These are phyloP conservation scores for Filosporella fistucella DNA, from an alignment of 495 filamentous ascomycete species.

Conservation along the genomic window DNA sequence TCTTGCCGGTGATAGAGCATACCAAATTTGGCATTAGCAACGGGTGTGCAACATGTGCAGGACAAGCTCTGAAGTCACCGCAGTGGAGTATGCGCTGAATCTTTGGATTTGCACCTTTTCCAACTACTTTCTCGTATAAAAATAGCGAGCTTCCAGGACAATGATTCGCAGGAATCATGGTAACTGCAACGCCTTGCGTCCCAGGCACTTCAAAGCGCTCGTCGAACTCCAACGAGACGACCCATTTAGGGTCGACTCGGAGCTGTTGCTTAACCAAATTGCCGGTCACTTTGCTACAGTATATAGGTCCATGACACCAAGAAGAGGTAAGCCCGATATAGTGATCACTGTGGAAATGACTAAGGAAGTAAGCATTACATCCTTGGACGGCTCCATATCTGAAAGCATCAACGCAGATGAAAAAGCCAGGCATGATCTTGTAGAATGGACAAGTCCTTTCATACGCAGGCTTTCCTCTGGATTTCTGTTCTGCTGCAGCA, in stretches of 20 bases:
- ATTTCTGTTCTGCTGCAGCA: conserved; percentile 69
- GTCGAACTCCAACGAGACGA: conserved; percentile 85
- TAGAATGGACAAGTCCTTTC: conserved; percentile 94
- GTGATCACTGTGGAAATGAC: conserved; percentile 97
- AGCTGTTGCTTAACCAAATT: conserved; percentile 87
- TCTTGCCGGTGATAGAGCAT: conserved; percentile 62
- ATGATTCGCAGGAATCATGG: conserved; percentile 95
- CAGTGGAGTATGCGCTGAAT: conserved; percentile 85
- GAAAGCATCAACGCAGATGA: conserved; percentile 94
- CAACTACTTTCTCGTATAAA: conserved; percentile 77
- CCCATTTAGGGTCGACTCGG: conserved; percentile 77
- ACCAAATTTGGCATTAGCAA: conserved; percentile 69
- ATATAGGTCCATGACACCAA: conserved; percentile 94
- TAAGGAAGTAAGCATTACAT: conserved; percentile 93
- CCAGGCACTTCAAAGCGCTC: conserved; percentile 70
- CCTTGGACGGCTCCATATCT: conserved; percentile 90
- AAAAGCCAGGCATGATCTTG: conserved; percentile 91
- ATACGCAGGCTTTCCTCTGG: conserved; percentile 85
- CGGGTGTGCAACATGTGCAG: conserved; percentile 80
- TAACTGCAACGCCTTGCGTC: conserved; percentile 77
- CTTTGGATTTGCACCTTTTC: conserved; percentile 49
- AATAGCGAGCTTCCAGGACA: conserved; percentile 94
- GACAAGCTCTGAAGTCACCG: conserved; percentile 90
- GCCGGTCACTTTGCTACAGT: conserved; percentile 87
- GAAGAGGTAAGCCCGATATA: conserved; percentile 85